Conservation (phyloP, 306 rosid species). For the Cucurbita ficifolia region DNA sequence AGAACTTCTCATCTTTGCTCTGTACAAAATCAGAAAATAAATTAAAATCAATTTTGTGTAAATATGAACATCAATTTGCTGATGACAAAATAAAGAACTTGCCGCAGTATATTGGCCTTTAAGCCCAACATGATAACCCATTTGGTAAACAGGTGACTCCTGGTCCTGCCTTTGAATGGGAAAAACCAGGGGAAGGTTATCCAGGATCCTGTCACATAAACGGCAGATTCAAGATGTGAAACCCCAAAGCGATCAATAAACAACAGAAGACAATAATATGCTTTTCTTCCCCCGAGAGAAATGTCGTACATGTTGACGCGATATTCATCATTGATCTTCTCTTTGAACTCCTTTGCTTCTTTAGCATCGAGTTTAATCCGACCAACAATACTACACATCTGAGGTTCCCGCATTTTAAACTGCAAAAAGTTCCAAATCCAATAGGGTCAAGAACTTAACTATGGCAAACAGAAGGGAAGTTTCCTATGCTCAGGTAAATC, state of each 20-base stretch:
- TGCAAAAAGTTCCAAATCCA: slow-evolving; percentile 21
- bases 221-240: slow-evolving; percentile 1
- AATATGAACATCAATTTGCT: slow-evolving; percentile 3
- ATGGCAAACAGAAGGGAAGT: background rate
- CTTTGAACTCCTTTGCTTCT: slow-evolving; percentile 67
- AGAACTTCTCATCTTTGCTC: slow-evolving; percentile 76
- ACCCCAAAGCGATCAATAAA: background rate
- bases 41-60: background rate
- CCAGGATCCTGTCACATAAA: slow-evolving; percentile 65
- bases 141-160: slow-evolving; percentile 77
- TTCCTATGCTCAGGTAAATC: background rate
- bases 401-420: slow-evolving; percentile 93
- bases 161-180: slow-evolving; percentile 56
- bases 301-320: slow-evolving; percentile 77
- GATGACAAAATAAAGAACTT: slow-evolving; percentile 9
- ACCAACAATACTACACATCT: slow-evolving; percentile 67
- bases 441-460: slow-evolving; percentile 9
- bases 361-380: slow-evolving; percentile 53
- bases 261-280: background rate
- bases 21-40: slow-evolving; percentile 20
- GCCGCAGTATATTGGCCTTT: slow-evolving; percentile 77
- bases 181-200: slow-evolving; percentile 85
- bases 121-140: slow-evolving; percentile 78
- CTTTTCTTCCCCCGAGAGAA: background rate
- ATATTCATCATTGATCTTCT: slow-evolving; percentile 89